These are phyloP conservation scores for Agaricus bisporus DNA, from an alignment of 768 basidiomycete genomes.

Conservation along the genomic window DNA sequence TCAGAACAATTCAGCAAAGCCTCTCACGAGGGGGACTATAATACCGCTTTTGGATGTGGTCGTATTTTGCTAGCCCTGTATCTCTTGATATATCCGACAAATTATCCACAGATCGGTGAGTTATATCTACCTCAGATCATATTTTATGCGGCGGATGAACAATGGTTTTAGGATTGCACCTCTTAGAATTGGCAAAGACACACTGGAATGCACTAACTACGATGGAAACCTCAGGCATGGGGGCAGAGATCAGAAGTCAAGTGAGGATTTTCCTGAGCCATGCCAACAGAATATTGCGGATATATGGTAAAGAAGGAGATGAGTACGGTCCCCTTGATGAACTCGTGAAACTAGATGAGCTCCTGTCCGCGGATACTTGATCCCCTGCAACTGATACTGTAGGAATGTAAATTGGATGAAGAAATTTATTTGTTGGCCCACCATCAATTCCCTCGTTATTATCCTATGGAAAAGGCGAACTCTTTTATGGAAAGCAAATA, in stretches of 20 bases:
- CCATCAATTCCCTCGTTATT: neutral
- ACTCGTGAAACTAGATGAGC: constrained; percentile 33
- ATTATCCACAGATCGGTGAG: constrained; percentile 81
- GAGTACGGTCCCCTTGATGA: constrained; percentile 53
- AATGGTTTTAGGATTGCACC: constrained; percentile 58
- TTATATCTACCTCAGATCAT: neutral
- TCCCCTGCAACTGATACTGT: neutral
- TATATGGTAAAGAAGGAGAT: constrained; percentile 62
- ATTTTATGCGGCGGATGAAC: neutral
- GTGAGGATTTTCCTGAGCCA: constrained; percentile 32
- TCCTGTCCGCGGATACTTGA: constrained; percentile 23
- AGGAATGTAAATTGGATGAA: no score
- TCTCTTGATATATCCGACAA: constrained; percentile 60
- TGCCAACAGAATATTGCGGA: constrained; percentile 33
- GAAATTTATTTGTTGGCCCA: neutral
- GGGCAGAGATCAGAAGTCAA: constrained; percentile 19
- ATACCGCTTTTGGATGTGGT: constrained; percentile 47
- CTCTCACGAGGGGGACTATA: constrained; percentile 63
- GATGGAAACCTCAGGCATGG: constrained; percentile 17
- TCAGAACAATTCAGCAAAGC: constrained; percentile 60
- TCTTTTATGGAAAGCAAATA: no score
- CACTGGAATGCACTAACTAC: constrained; percentile 59
- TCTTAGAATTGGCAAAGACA: constrained; percentile 71
- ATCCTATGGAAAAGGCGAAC: no score
- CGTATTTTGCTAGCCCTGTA: constrained; percentile 60